These are phyloP conservation scores for Picea abies DNA, from an alignment of 83 land plant species.

Conservation along the genomic window DNA sequence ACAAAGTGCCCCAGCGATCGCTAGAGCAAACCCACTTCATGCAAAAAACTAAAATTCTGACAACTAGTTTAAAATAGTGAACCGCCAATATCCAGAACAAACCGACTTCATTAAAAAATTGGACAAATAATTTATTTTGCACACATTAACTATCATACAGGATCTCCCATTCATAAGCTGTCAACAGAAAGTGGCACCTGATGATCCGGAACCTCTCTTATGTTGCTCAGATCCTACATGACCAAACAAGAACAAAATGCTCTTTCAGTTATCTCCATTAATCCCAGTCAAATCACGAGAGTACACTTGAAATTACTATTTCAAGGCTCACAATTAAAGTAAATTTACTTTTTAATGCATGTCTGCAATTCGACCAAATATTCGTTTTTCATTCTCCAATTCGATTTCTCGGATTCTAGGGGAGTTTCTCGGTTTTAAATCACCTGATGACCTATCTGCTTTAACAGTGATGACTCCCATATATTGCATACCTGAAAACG, in stretches of 20 bases:
- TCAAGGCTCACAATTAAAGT: no score
- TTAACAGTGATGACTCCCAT: no score
- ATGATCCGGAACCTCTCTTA: slow-evolving; percentile 88
- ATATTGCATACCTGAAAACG: slow-evolving; percentile 44
- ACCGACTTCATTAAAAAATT: not conserved
- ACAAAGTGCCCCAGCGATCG: not conserved
- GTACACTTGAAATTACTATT: no score
- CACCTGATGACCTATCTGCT: no score
- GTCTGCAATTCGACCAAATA: no score
- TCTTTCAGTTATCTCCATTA: no score
- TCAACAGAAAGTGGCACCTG: slow-evolving; percentile 51
- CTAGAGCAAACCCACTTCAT: not conserved
- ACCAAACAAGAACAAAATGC: no score
- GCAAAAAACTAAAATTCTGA: not conserved
- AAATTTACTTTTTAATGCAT: no score
- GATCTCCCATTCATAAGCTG: not conserved
- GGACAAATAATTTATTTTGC: not conserved
- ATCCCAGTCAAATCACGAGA: no score
- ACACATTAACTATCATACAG: not conserved
- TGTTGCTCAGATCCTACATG: slow-evolving; percentile 78
- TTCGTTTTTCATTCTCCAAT: no score
- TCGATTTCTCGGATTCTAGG: no score
- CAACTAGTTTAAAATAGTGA: not conserved
- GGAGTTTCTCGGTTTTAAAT: no score
- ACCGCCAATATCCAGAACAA: not conserved